Conservation (phyloP, 31 red algal genomes). For the Asparagopsis taxiformis region DNA sequence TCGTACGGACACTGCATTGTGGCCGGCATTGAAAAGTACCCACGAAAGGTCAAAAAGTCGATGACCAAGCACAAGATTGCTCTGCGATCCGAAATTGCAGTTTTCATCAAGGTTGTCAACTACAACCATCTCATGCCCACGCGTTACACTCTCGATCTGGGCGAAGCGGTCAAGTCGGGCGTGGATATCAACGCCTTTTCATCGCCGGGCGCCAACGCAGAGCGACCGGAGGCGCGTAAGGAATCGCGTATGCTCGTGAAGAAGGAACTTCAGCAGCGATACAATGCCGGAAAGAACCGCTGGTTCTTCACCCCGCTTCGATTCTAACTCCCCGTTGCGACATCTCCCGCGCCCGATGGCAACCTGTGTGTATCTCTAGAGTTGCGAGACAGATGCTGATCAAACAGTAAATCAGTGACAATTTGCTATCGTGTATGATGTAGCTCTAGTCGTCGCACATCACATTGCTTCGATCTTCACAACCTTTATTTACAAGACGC, state of each 20-base stretch:
- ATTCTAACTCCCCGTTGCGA: too few species aligned
- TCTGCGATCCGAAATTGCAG: slow-evolving; percentile 65
- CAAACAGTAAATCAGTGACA: too few species aligned
- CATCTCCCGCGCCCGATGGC: too few species aligned
- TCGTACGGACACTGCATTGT: slow-evolving; percentile 88
- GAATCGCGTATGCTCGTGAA: slow-evolving; percentile 51
- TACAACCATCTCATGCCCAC: slow-evolving; percentile 98
- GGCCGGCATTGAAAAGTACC: slow-evolving; percentile 89
- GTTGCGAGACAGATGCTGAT: too few species aligned
- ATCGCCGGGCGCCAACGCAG: slow-evolving; percentile 59
- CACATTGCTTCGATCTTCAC: too few species aligned
- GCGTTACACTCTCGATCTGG: slow-evolving; percentile 87
- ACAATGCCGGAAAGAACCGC: slow-evolving; percentile 85
- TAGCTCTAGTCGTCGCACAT: too few species aligned
- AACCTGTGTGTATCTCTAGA: too few species aligned
- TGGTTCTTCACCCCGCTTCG: slow-evolving; percentile 96
- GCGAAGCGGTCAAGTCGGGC: slow-evolving; percentile 54
- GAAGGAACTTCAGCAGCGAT: slow-evolving; percentile 80
- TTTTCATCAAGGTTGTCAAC: slow-evolving; percentile 94
- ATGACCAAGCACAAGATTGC: slow-evolving; percentile 90
- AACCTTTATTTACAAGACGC: background rate
- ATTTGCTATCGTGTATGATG: too few species aligned
- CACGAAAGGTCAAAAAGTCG: slow-evolving; percentile 74
- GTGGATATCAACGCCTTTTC: slow-evolving; percentile 64
- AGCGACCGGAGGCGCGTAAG: slow-evolving; percentile 65